Evolutionary conservation across 768 basidiomycete species (phyloP).

Genomic region (Royoungia palumana): DNA sequence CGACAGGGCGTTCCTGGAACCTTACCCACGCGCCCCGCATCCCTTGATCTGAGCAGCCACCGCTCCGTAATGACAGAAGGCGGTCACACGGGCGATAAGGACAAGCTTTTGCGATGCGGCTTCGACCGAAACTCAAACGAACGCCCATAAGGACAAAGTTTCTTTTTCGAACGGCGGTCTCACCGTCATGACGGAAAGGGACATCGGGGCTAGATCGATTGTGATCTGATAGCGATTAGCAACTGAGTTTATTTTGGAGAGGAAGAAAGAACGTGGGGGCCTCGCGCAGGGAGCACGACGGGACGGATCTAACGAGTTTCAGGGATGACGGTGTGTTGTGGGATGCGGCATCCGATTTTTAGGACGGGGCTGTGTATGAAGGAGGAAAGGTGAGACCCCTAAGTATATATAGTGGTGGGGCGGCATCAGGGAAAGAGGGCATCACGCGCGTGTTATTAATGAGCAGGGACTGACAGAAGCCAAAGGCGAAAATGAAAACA

Average conservation of each 20-base stretch:
- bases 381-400: not conserved
- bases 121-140: not conserved
- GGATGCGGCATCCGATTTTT: too few relatives aligned
- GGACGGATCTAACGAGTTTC: constrained; percentile 1
- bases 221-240: constrained; percentile 8
- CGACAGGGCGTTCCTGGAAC: too few relatives aligned
- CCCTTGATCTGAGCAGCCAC: too few relatives aligned
- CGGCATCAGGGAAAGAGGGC: not conserved
- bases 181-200: not conserved
- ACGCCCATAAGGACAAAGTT: not conserved
- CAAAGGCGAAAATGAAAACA: constrained; percentile 1
- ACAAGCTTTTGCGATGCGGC: too few relatives aligned
- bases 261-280: too few relatives aligned
- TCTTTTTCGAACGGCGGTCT: not conserved
- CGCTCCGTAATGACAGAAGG: too few relatives aligned
- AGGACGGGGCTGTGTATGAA: not conserved
- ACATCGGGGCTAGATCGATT: constrained; percentile 10
- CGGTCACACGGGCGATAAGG: too few relatives aligned
- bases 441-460: not conserved
- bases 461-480: not conserved
- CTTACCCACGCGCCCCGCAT: too few relatives aligned
- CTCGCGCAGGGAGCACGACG: not conserved
- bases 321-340: too few relatives aligned
- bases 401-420: not conserved
- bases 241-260: not conserved